Evolutionary conservation across 225 moss, liverwort and hornwort species (phyloP).

Genomic region (Ulota crispa): DNA sequence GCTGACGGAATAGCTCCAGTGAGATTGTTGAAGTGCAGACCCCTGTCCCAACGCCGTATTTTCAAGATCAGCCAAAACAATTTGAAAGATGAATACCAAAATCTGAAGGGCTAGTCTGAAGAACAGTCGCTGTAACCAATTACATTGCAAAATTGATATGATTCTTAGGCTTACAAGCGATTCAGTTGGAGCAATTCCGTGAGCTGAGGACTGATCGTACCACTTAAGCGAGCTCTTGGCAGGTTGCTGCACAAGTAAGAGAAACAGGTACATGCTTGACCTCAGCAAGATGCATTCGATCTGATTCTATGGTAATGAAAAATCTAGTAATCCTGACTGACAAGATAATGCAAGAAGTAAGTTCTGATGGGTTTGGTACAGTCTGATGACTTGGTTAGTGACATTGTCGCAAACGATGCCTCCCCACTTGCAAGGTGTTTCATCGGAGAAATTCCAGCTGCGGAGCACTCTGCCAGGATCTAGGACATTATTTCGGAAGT

Average conservation of each 20-base stretch:
- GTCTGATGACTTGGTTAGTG: slow-evolving; percentile 37
- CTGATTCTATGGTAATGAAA: background rate
- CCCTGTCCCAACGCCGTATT: slow-evolving; percentile 35
- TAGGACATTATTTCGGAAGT: slow-evolving; percentile 31
- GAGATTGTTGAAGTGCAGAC: slow-evolving; percentile 54
- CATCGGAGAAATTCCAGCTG: slow-evolving; percentile 49
- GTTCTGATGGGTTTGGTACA: slow-evolving; percentile 28
- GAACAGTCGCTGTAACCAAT: background rate
- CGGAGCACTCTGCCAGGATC: slow-evolving; percentile 33
- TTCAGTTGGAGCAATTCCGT: slow-evolving; percentile 37
- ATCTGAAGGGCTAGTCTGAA: background rate
- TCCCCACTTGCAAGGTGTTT: slow-evolving; percentile 48
- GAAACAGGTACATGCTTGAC: background rate
- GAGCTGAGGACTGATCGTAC: slow-evolving; percentile 39
- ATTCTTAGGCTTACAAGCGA: slow-evolving; percentile 43
- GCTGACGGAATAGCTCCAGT: slow-evolving; percentile 47
- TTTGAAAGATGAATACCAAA: background rate
- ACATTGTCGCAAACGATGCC: slow-evolving; percentile 45
- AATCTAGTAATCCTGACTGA: background rate
- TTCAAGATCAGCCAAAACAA: background rate
- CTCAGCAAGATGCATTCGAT: background rate
- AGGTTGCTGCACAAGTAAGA: slow-evolving; percentile 28
- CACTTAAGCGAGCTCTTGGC: slow-evolving; percentile 39
- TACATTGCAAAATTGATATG: background rate
- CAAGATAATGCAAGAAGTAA: background rate